Percentiles rank a stretch among this genome's conserved stretches.
phyloP scores from a whole-genome alignment of 257 asterid species.

The Fraxinus pennsylvanica region DNA sequence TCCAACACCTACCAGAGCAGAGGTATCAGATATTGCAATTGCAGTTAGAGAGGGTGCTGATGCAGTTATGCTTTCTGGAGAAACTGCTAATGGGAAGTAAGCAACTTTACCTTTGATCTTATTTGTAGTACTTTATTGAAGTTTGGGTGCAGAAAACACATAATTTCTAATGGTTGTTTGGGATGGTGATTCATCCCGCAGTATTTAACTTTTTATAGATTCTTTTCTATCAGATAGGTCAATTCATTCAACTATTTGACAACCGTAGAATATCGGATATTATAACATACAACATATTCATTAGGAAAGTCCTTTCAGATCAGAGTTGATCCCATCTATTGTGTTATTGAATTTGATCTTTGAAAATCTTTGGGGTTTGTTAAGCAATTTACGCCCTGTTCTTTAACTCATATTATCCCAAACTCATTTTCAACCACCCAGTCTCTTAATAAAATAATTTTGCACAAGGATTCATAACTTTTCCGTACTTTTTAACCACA shows the following conservation, averaged over 20 bases:
- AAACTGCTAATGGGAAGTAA: slow-evolving; percentile 99
- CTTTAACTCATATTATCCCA: too few relatives aligned
- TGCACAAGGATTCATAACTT: too few relatives aligned
- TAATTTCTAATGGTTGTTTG: not conserved
- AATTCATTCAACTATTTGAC: not conserved
- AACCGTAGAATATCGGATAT: not conserved
- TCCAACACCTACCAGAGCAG: slow-evolving; percentile 98
- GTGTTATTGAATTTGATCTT: not conserved
- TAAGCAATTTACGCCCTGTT: not conserved
- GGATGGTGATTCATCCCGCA: not conserved
- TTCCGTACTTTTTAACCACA: too few relatives aligned
- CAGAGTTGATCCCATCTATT: not conserved
- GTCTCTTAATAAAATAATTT: too few relatives aligned
- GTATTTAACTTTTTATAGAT: not conserved
- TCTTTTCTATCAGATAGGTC: not conserved
- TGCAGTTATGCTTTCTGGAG: slow-evolving; percentile 99
- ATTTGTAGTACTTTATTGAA: not conserved
- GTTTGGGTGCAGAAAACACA: not conserved
- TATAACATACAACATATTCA: not conserved
- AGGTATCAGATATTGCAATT: slow-evolving; percentile 94
- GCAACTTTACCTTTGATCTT: slow-evolving; percentile 25
- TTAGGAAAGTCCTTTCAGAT: not conserved
- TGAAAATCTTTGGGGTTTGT: not conserved
- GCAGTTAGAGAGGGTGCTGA: slow-evolving; percentile 97
- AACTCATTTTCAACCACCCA: too few relatives aligned